Evolutionary conservation across 352 stramenopile species (phyloP), one percentile per base, ranked within the genome.

Genomic region (Peronospora farinosa): DNA sequence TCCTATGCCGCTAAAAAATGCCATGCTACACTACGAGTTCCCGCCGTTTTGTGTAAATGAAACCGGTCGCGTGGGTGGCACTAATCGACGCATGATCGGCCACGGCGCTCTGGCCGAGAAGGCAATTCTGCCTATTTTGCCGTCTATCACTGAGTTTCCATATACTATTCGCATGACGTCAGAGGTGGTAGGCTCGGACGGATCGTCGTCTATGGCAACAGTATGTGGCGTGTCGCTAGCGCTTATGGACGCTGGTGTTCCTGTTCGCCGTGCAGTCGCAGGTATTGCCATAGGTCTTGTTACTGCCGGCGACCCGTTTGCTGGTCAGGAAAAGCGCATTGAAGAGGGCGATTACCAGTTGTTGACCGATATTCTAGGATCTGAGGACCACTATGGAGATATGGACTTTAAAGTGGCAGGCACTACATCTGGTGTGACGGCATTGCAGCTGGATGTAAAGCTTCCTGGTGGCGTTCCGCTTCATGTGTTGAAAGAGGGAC

Each of bases 321-420:
- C 54, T 7, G 39, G 49, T 9, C 71, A 70, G 19, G 49, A 61
- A 43, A 86, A 88, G 52, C 60, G 69, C 12, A 90, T 90, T 53
- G 65, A 65, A 28, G 38, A 67, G 15, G 59, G 62, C 33, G 69
- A 84, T 35, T 95, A 96, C 43, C 70, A 96, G 4, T 85, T 98
- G 47, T 57, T 99, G 43, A 98, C 94, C 1, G 96, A 99, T 64
- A 98, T 99, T 60, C 70, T 98, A 35, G 96, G 96, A 30, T 92
- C 93, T 5, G 96, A 99, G 57, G 96, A 99, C 74, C 89, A 97
- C 56, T 95, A 97, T 53, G 95, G 95, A 40, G 89, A 98, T 71
- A 99, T 99, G 95, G 95, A 99, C 64, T 98, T 98, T 65, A 99
- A 99, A 78, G 69, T 98, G 40, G 92, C 90, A 8, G 92, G 92